Evolutionary conservation across 78 protist species (phyloP), one percentile per base, ranked within the genome.

Genomic region (Blattamonas nauphoetae): DNA sequence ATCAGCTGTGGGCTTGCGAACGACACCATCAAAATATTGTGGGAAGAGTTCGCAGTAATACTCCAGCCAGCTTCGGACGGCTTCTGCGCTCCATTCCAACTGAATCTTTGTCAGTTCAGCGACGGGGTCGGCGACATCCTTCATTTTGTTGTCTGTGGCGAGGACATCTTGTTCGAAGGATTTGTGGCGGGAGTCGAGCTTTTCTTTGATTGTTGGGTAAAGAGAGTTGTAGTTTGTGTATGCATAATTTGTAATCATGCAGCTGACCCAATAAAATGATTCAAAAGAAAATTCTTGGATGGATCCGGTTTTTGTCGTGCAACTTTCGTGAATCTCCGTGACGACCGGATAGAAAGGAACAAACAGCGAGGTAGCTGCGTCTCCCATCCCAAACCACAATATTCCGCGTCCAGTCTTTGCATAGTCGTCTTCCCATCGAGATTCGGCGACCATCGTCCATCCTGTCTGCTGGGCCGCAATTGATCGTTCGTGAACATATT

Each of bases 401-500:
- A 79, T 4, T 4, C 83, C 83, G 29, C 43, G 42, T 5, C 43
- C 83, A 6, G 6, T 4, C 43, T 4, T 45, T 33, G 91, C 88
- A 21, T 55, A 29, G 33, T 6, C 86, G 45, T 86, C 85, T 29
- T 83, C 2, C 41, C 1, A 42, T 4, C 91, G 86, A 45, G 45
- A 29, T 41, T 89, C 84, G 33, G 89, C 84, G 3, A 89, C 86
- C 41, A 86, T 85, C 85, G 43, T 38, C 83, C 83, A 79, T 36
- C 88, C 85, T n/a, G 91, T 89, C 81, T 85, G 82, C 63, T 89
- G 91, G 5, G 78, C 42, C 36, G 46, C 88, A 4, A 86, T 29
- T 33, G 88, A 0, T 42, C 91, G 83, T 85, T 89, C 91, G 85
- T 89, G 83, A 46, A 84, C 11, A 81, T 89, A 89, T 2, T 33